These are phyloP conservation scores for Tylopilus rubrobrunneus DNA, from an alignment of 768 basidiomycete species.

Conservation along the genomic window DNA sequence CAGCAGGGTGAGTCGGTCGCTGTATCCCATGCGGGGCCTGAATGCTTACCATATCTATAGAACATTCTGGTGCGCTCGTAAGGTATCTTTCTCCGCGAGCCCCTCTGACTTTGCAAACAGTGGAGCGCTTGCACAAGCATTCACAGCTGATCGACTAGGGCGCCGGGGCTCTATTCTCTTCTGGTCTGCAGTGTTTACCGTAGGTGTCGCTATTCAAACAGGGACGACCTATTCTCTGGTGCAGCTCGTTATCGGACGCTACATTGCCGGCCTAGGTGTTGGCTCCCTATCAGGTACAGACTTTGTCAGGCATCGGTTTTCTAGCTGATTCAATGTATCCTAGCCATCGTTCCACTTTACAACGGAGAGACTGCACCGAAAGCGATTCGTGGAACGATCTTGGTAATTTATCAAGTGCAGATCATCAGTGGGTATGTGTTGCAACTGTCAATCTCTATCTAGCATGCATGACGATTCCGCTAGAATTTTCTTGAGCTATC, in stretches of 20 bases:
- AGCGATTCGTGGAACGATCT: not conserved
- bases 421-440: conserved; percentile 63
- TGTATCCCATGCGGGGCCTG: not conserved
- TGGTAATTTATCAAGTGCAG: conserved; percentile 31
- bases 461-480: not conserved
- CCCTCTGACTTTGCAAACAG: conserved; percentile 27
- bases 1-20: conserved; percentile 50
- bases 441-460: not conserved
- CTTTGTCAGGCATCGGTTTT: not conserved
- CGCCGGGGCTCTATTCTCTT: conserved; percentile 71
- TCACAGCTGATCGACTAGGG: conserved; percentile 71
- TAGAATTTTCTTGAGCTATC: conserved; percentile 50
- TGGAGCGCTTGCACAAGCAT: conserved; percentile 65
- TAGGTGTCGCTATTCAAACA: conserved; percentile 68
- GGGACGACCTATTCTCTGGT: conserved; percentile 35
- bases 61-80: conserved; percentile 45
- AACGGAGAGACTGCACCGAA: conserved; percentile 57
- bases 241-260: conserved; percentile 62
- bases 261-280: conserved; percentile 73
- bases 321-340: not conserved
- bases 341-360: conserved; percentile 62
- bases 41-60: conserved; percentile 20
- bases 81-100: not conserved
- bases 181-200: conserved; percentile 71
- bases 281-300: conserved; percentile 64